Base-by-base conservation (phyloP, 73 alveolate genomes). In the Breviolum minutum region DNA sequence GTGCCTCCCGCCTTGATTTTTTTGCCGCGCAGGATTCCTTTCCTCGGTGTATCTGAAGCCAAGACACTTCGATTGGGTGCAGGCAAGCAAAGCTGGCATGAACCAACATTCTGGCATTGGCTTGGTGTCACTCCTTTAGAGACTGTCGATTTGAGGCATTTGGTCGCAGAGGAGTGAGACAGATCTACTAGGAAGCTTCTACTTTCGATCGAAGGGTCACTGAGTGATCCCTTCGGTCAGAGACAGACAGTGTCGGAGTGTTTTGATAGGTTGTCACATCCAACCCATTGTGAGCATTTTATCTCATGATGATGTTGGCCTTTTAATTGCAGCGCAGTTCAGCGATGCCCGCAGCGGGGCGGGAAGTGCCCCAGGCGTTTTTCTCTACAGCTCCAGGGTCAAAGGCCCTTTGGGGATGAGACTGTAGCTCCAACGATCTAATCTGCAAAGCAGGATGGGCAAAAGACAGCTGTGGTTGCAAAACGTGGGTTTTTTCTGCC, bases 81-180 rank as follows among this genome's bases (percentile, higher is more conserved):
- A 90, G 97, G 97, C 60, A 24, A 20, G 66, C n/a, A 19, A 12
- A 14, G 40, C 63, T 60, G 29, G 63, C 20, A 19, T 54, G 16
- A 20, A 20, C 26, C 61, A 24, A 30, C 17, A 24, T 2, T 30
- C 9, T 79, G 17, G 87, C 54, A 20, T 8, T n/a, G 24, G 54
- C 29, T 12, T 13, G 27, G 61, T 24, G 63, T 29, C 24, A n/a
- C 26, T 16, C 26, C 62, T 26, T 79, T 13, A 0, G 11, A 79
- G 87, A 27, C 20, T 27, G 22, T 13, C 29, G 64, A 13, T 27
- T 40, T 11, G 71, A 90, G 97, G 97, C 64, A 90, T 90, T 62
- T 90, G 97, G 97, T 17, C 73, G 54, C 97, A 90, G 63, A 69
- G 97, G 60, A 90, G 97, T 74, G 97, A 90, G 97, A 90, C 97